Percentiles rank a stretch among this genome's conserved stretches.
Evolutionary conservation across 768 basidiomycete genomes (phyloP).

Genomic region (Pisolithus microcarpus): DNA sequence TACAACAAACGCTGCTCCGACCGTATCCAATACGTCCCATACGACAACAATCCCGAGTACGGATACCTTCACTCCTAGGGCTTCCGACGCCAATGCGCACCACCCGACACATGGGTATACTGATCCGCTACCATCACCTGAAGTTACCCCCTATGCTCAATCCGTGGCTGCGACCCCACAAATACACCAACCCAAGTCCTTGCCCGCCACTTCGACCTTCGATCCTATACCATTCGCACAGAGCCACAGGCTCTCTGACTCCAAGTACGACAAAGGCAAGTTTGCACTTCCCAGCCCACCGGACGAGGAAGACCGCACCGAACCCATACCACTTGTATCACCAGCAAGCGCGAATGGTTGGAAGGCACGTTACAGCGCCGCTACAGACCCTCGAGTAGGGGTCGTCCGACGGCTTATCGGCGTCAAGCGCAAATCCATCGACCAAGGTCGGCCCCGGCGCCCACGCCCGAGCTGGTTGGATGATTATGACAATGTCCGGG

Average conservation of each 20-base stretch:
- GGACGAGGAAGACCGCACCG: slow-evolving; percentile 38
- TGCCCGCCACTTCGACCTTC: slow-evolving; percentile 33
- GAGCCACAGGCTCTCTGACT: slow-evolving; percentile 56
- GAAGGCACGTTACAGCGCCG: slow-evolving; percentile 47
- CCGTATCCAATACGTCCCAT: slow-evolving; percentile 22
- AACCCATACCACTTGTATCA: slow-evolving; percentile 16
- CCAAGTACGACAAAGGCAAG: slow-evolving; percentile 70
- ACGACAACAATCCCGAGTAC: slow-evolving; percentile 22
- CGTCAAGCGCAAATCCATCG: slow-evolving; percentile 55
- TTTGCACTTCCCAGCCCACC: slow-evolving; percentile 63
- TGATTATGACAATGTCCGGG: slow-evolving; percentile 45
- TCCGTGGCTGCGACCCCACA: slow-evolving; percentile 48
- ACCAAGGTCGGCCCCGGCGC: slow-evolving; percentile 32
- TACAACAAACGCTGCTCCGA: slow-evolving; percentile 4
- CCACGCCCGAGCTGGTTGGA: slow-evolving; percentile 38
- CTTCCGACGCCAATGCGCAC: slow-evolving; percentile 17
- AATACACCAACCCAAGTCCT: slow-evolving; percentile 18
- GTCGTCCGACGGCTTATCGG: slow-evolving; percentile 63
- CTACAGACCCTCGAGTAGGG: slow-evolving; percentile 67
- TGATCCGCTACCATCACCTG: slow-evolving; percentile 46
- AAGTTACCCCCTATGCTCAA: slow-evolving; percentile 39
- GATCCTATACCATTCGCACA: slow-evolving; percentile 71
- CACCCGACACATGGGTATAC: slow-evolving; percentile 27
- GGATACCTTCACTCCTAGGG: slow-evolving; percentile 15
- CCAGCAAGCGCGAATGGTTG: slow-evolving; percentile 30